Conservation (phyloP, 2,329 filamentous ascomycete genomes). For the Colletotrichum spaethianum region DNA sequence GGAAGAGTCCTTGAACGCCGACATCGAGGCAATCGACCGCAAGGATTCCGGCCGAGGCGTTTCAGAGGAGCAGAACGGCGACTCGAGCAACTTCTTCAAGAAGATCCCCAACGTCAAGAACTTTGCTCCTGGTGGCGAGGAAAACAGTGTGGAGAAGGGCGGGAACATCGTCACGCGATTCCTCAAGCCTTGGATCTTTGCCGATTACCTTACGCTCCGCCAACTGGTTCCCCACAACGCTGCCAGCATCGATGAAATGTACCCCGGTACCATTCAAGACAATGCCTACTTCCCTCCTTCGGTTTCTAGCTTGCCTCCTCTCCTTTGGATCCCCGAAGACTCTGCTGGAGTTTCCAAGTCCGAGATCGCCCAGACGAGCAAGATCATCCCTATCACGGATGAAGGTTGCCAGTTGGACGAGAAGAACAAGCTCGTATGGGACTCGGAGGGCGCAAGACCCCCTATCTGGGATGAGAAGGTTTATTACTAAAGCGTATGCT, state of each 20-base stretch:
- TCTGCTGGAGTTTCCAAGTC: conserved; percentile 80
- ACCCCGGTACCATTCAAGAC: conserved; percentile 72
- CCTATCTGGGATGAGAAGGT: conserved; percentile 62
- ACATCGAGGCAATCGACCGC: conserved; percentile 37
- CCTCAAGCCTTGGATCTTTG: conserved; percentile 83
- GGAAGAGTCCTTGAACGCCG: conserved; percentile 51
- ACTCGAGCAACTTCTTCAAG: conserved; percentile 38
- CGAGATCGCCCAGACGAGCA: conserved; percentile 80
- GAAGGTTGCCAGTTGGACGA: conserved; percentile 80
- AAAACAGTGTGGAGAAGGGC: conserved; percentile 56
- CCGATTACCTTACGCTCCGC: conserved; percentile 80
- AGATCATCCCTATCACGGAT: conserved; percentile 84
- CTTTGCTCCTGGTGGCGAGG: conserved; percentile 41
- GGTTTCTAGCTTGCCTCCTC: conserved; percentile 72
- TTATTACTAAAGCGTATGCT: conserved; percentile 53
- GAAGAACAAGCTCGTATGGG: conserved; percentile 66
- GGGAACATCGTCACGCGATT: conserved; percentile 76
- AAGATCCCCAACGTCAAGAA: conserved; percentile 42
- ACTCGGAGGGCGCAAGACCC: conserved; percentile 57
- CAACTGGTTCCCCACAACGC: conserved; percentile 75
- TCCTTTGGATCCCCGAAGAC: conserved; percentile 90
- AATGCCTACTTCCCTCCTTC: conserved; percentile 84
- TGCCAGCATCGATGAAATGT: conserved; percentile 65
- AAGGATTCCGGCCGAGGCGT: conserved; percentile 41
- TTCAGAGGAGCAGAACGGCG: conserved; percentile 41